Percentiles rank a stretch among this genome's conserved stretches.
Conservation (phyloP, 345 rosid species). For the Xanthoceras sorbifolium region DNA sequence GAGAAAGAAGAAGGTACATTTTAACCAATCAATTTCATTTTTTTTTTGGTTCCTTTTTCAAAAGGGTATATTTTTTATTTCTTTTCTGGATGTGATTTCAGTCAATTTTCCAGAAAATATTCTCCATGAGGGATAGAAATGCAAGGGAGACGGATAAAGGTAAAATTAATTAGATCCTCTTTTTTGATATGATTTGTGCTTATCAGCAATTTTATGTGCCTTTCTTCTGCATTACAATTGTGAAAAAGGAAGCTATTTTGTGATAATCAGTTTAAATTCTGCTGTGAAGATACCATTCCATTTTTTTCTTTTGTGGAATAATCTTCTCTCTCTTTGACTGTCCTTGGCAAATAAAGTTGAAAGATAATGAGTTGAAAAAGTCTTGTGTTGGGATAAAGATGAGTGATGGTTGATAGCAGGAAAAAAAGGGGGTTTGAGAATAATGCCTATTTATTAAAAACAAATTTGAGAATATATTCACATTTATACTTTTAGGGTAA, state of each 20-base stretch:
- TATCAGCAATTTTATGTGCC: not conserved
- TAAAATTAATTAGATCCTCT: conserved; percentile 17
- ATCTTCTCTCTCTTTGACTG: not conserved
- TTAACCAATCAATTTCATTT: not conserved
- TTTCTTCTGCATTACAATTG: not conserved
- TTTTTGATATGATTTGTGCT: not conserved
- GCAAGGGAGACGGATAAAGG: conserved; percentile 27
- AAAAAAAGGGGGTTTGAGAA: not conserved
- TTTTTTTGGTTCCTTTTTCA: too few relatives aligned
- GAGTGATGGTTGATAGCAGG: conserved; percentile 1
- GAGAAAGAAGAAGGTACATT: conserved; percentile 36
- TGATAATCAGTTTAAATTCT: not conserved
- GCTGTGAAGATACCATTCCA: conserved; percentile 19
- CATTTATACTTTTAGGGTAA: conserved; percentile 24
- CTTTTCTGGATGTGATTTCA: conserved; percentile 16
- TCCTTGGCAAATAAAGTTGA: not conserved
- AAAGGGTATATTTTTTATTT: not conserved
- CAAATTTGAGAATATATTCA: conserved; percentile 45
- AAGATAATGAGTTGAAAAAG: not conserved
- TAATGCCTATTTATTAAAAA: conserved; percentile 25
- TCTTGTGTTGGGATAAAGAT: not conserved
- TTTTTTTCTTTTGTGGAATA: conserved; percentile 5
- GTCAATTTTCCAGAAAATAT: conserved; percentile 43
- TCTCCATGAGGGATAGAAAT: conserved; percentile 36
- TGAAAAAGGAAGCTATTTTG: not conserved